Percentiles rank a stretch among this genome's conserved stretches.
Evolutionary conservation across 306 rosid species (phyloP).

Genomic region (Casuarina glauca): DNA sequence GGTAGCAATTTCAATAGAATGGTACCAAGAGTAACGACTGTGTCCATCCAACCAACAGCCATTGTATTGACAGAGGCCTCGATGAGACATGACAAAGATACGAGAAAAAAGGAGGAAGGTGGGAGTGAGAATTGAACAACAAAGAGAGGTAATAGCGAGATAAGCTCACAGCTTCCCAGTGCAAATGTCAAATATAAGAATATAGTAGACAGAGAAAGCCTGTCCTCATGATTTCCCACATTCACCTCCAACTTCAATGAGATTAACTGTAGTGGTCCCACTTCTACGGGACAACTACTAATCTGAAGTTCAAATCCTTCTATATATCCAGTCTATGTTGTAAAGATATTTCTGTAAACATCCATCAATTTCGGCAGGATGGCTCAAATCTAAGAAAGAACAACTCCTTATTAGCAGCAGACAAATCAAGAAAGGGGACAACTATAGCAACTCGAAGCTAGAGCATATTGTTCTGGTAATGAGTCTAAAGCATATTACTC

Average conservation of each 20-base stretch:
- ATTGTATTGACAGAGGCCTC: neutral
- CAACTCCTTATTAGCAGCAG: neutral
- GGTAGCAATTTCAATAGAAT: neutral
- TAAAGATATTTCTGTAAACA: neutral
- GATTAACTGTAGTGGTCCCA: neutral
- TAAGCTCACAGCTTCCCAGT: neutral
- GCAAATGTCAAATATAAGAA: neutral
- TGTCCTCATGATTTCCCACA: neutral
- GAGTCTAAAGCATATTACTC: neutral
- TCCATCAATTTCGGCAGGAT: neutral
- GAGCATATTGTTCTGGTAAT: too few relatives aligned
- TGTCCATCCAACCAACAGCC: neutral
- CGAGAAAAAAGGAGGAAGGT: neutral
- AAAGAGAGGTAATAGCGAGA: neutral
- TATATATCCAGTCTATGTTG: neutral
- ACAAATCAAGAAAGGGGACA: neutral
- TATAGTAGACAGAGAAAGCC: neutral
- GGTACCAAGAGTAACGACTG: neutral
- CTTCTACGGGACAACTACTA: neutral
- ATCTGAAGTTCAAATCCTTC: neutral
- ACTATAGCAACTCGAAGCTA: neutral
- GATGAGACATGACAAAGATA: neutral
- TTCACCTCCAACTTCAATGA: neutral
- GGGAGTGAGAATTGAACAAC: neutral
- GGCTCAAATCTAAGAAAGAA: neutral